Percentiles rank a stretch among this genome's conserved stretches.
Conservation (phyloP, 352 stramenopile genomes). For the Globisporangium rhizosaccharum region DNA sequence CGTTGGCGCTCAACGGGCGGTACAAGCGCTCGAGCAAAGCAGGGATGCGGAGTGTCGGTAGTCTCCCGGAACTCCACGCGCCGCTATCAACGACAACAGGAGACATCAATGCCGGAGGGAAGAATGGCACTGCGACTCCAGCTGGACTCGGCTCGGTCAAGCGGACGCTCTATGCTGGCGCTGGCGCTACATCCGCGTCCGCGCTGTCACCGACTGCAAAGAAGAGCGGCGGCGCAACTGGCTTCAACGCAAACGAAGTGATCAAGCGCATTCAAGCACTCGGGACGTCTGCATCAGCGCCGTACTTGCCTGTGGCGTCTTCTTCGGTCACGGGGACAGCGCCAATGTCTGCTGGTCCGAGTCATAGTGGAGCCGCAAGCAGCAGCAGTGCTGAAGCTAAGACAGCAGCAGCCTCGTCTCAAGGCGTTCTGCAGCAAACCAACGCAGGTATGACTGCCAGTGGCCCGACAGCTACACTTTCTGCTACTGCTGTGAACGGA, state of each 20-base stretch:
- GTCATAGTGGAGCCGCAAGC: not conserved
- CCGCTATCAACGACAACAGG: conserved; percentile 1
- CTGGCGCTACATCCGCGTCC: not conserved
- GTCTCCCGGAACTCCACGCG: conserved; percentile 34
- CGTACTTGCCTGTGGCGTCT: conserved; percentile 6
- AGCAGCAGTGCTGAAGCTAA: too few relatives aligned
- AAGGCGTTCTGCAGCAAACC: not conserved
- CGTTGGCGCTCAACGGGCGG: not conserved
- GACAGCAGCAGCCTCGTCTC: not conserved
- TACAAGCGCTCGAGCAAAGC: conserved; percentile 10
- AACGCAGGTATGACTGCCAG: not conserved
- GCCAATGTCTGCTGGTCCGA: conserved; percentile 1
- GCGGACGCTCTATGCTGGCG: conserved; percentile 2
- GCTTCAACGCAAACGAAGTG: conserved; percentile 39
- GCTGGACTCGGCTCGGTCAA: not conserved
- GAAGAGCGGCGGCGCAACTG: not conserved
- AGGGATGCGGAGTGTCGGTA: conserved; percentile 21
- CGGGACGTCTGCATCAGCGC: conserved; percentile 35
- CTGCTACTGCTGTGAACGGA: not conserved
- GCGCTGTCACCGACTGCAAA: not conserved
- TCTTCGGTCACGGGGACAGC: not conserved
- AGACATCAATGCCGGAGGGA: not conserved
- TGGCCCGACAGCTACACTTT: too few relatives aligned
- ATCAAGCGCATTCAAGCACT: conserved; percentile 50
- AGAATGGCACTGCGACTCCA: not conserved